These are phyloP conservation scores for Coix lacrymajobi DNA, from an alignment of 176 grass and related monocot species.

Conservation along the genomic window DNA sequence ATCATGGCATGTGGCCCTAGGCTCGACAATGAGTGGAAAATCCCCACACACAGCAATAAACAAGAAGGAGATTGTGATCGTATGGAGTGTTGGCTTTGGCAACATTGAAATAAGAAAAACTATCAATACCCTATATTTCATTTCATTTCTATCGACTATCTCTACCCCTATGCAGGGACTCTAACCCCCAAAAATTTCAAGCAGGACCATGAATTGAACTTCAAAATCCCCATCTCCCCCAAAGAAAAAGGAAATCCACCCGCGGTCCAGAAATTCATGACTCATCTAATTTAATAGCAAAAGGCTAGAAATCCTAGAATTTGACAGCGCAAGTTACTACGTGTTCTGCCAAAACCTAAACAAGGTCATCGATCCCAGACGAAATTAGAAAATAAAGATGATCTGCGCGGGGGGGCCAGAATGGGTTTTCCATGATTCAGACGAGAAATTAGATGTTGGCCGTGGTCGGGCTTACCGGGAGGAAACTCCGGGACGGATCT, in stretches of 20 bases:
- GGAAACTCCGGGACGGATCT: background rate
- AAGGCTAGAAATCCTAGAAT: background rate
- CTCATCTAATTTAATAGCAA: background rate
- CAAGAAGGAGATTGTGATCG: background rate
- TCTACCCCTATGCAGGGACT: background rate
- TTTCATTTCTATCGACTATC: background rate
- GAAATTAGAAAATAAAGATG: background rate
- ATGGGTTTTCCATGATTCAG: background rate
- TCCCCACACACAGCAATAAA: background rate
- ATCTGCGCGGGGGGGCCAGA: background rate
- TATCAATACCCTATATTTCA: background rate
- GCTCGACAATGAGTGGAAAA: background rate
- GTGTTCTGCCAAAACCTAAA: background rate
- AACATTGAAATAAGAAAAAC: background rate
- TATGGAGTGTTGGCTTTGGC: background rate
- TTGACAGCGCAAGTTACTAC: background rate
- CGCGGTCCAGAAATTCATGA: background rate
- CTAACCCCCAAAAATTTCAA: background rate
- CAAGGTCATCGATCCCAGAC: background rate
- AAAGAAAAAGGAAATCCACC: background rate
- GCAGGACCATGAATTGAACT: background rate
- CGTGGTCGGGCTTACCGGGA: conserved; percentile 1
- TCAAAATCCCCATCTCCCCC: background rate
- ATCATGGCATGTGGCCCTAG: background rate
- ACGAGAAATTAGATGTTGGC: background rate